phyloP scores from a whole-genome alignment of 2,329 filamentous ascomycete genomes.

The Paradendryphiella salina region DNA sequence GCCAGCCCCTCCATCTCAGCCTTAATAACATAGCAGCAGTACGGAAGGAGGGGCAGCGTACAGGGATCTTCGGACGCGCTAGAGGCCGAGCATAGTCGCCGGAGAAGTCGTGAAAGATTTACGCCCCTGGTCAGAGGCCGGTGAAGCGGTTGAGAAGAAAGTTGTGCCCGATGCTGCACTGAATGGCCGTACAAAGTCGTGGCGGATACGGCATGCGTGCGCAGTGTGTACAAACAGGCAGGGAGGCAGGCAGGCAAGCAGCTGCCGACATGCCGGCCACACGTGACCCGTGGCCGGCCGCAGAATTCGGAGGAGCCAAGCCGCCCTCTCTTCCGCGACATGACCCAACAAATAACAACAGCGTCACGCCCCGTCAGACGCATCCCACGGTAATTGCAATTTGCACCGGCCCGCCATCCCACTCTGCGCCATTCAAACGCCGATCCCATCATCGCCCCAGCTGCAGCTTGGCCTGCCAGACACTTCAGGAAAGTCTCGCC shows the following conservation, averaged over 20 bases:
- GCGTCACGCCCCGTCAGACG: constrained; percentile 15
- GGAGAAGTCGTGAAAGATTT: not conserved
- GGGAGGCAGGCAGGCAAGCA: not conserved
- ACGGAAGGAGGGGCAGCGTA: constrained; percentile 23
- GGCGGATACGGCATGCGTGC: no score
- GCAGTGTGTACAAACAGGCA: no score
- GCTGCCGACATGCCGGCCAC: constrained; percentile 6
- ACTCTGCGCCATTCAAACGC: constrained; percentile 23
- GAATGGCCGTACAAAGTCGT: no score
- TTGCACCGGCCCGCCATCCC: constrained; percentile 33
- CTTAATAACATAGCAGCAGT: constrained; percentile 19
- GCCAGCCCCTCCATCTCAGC: constrained; percentile 23
- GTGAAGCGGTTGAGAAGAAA: not conserved
- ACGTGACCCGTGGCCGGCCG: constrained; percentile 6
- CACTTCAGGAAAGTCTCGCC: constrained; percentile 17
- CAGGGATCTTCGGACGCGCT: constrained; percentile 17
- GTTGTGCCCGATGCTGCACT: not conserved
- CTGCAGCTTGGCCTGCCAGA: constrained; percentile 9
- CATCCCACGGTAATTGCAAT: constrained; percentile 23
- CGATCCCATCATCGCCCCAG: constrained; percentile 13
- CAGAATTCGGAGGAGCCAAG: constrained; percentile 10
- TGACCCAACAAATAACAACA: constrained; percentile 26
- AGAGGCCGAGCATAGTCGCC: constrained; percentile 2
- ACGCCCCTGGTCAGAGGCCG: not conserved
- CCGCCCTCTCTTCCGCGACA: constrained; percentile 8